These are phyloP conservation scores for Phialophora macrospora DNA, from an alignment of 2,329 filamentous ascomycete genomes.

Conservation along the genomic window DNA sequence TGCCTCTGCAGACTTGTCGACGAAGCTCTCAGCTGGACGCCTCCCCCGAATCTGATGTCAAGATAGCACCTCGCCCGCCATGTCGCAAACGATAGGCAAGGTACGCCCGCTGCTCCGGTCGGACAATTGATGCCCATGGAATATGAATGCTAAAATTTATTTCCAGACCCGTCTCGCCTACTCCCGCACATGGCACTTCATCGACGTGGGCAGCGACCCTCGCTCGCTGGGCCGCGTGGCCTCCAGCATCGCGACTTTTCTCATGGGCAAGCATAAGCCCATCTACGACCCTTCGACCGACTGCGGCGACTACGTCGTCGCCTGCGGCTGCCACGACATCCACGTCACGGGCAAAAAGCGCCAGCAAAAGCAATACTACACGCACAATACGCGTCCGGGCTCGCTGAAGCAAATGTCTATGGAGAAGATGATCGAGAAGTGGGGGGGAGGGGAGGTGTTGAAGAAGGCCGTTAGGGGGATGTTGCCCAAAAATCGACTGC, in stretches of 20 bases:
- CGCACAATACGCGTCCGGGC: constrained; percentile 88
- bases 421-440: constrained; percentile 92
- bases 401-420: constrained; percentile 86
- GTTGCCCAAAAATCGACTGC: constrained; percentile 93
- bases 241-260: constrained; percentile 49
- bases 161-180: constrained; percentile 90
- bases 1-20: not conserved
- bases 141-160: constrained; percentile 5
- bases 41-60: constrained; percentile 15
- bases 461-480: constrained; percentile 93
- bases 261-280: constrained; percentile 98
- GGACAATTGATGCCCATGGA: not conserved
- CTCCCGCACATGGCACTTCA: constrained; percentile 91
- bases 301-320: constrained; percentile 98
- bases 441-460: constrained; percentile 89
- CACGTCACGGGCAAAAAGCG: constrained; percentile 90
- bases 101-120: constrained; percentile 38
- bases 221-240: constrained; percentile 51
- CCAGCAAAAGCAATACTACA: constrained; percentile 93
- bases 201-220: constrained; percentile 69
- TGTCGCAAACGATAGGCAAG: constrained; percentile 55
- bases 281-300: constrained; percentile 97
- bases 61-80: constrained; percentile 40
- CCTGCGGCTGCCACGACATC: constrained; percentile 83
- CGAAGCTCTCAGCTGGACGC: not conserved